Conservation (phyloP, 1,139 yeast species). For the Sugiyamaella paludigena region DNA sequence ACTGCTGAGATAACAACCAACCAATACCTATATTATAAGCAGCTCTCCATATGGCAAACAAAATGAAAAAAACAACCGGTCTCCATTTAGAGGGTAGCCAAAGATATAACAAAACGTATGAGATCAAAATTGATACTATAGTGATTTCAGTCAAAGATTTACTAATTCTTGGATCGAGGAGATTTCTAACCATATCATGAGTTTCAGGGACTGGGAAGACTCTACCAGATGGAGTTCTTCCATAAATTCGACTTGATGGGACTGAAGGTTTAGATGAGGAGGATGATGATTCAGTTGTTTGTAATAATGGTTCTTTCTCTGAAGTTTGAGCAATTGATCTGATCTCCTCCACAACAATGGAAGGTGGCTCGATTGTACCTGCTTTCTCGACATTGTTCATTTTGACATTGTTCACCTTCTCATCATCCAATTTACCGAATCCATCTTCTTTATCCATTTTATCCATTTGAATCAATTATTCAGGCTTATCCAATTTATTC, state of each 20-base stretch:
- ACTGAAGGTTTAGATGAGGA: too few species aligned
- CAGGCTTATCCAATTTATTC: too few species aligned
- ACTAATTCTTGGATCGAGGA: conserved; percentile 71
- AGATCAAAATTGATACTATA: conserved; percentile 52
- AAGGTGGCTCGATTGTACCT: too few species aligned
- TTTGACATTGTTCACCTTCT: too few species aligned
- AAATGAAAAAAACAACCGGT: conserved; percentile 47
- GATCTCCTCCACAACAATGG: too few species aligned
- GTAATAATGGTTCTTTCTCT: too few species aligned
- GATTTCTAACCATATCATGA: conserved; percentile 80
- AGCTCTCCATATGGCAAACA: conserved; percentile 75
- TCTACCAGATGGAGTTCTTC: conserved; percentile 32
- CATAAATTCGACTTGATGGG: conserved; percentile 18
- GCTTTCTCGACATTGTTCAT: too few species aligned
- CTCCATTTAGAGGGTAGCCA: conserved; percentile 38
- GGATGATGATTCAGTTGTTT: too few species aligned
- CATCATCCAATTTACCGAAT: too few species aligned
- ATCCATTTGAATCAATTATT: too few species aligned
- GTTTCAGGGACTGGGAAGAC: conserved; percentile 71
- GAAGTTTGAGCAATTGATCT: too few species aligned
- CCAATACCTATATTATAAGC: conserved; percentile 83
- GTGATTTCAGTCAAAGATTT: conserved; percentile 66
- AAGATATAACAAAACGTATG: conserved; percentile 53
- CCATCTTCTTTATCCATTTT: too few species aligned
- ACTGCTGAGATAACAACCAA: conserved; percentile 62